Base-by-base conservation (phyloP, 768 basidiomycete species). In the Omphalotus guepiniiformis region DNA sequence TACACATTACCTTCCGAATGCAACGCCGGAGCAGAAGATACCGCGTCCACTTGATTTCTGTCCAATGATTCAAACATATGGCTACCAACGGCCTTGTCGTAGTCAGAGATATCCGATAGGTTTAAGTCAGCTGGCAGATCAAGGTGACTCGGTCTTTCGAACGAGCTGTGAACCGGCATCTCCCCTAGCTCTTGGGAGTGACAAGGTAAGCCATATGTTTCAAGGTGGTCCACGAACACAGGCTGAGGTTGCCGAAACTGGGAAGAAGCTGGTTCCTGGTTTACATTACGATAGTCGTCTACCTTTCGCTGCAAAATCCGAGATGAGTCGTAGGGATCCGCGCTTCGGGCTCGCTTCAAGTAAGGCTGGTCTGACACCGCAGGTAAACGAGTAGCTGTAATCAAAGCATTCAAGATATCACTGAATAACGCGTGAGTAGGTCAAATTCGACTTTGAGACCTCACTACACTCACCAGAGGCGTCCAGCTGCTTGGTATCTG, bases 401-500 rank as follows among this genome's bases (percentile, higher is more conserved):
- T 46, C 9, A 46, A 11, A 37, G 16, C 38, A 23, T 46, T 46
- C 25, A 46, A 19, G 5, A 37, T 7, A 16, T 46, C 44, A 15
- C 44, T 46, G 19, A 19, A 13, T 5, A 35, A 6, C 13, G n/a
- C n/a, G n/a, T n/a, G 12, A n/a, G 26, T 25, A 11, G 15, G 35
- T 42, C 6, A 22, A 32, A 13, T 7, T 16, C n/a, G n/a, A n/a
- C n/a, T n/a, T n/a, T n/a, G n/a, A n/a, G n/a, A n/a, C 9, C 5
- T 25, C 22, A 18, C 15, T 32, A 29, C 28, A 60, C 75, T 38
- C 42, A 78, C 76, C 74, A 74, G 22, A 77, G 54, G 40, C 74
- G 64, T 13, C 76, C 76, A 6, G 74, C 63, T 0, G 69, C 63
- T 40, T 75, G 74, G 71, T 69, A 78, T 42, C 75, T 76, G 23